phyloP scores from a whole-genome alignment of 805 yeast genomes.

The Hanseniaspora vineae region DNA sequence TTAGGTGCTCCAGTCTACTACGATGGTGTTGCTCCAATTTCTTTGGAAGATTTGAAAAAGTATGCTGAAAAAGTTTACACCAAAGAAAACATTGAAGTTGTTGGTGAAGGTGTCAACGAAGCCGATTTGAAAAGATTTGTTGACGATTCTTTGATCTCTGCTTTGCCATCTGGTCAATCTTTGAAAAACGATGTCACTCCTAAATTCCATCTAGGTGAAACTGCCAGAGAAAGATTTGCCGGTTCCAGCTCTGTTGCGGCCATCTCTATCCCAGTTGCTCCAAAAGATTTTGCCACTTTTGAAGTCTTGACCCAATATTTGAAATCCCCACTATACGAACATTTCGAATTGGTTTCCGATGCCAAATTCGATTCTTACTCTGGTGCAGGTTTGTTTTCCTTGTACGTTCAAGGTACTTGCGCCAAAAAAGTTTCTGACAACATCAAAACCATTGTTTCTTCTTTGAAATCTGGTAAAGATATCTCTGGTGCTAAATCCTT shows the following conservation, averaged over 20 bases:
- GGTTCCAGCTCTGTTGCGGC: slow-evolving; percentile 59
- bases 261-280: slow-evolving; percentile 66
- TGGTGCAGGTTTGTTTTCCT: slow-evolving; percentile 60
- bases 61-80: slow-evolving; percentile 60
- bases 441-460: slow-evolving; percentile 45
- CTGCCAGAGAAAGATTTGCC: slow-evolving; percentile 48
- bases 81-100: slow-evolving; percentile 55
- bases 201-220: slow-evolving; percentile 44
- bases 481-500: slow-evolving; percentile 47
- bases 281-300: slow-evolving; percentile 50
- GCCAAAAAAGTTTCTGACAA: slow-evolving; percentile 47
- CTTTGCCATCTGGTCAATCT: slow-evolving; percentile 48
- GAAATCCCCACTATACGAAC: slow-evolving; percentile 43
- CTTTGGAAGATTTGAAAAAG: slow-evolving; percentile 50
- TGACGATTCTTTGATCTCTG: slow-evolving; percentile 47
- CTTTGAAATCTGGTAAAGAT: slow-evolving; percentile 40
- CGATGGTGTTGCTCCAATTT: slow-evolving; percentile 46
- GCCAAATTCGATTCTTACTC: slow-evolving; percentile 50
- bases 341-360: slow-evolving; percentile 38
- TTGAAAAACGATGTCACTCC: slow-evolving; percentile 28
- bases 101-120: slow-evolving; percentile 61
- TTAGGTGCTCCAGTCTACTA: slow-evolving; percentile 73
- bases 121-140: slow-evolving; percentile 59
- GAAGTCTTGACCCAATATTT: slow-evolving; percentile 61
- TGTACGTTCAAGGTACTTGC: slow-evolving; percentile 46